These are phyloP conservation scores for Camellia granthamiana DNA, from an alignment of 148 eudicot genomes.

Conservation along the genomic window DNA sequence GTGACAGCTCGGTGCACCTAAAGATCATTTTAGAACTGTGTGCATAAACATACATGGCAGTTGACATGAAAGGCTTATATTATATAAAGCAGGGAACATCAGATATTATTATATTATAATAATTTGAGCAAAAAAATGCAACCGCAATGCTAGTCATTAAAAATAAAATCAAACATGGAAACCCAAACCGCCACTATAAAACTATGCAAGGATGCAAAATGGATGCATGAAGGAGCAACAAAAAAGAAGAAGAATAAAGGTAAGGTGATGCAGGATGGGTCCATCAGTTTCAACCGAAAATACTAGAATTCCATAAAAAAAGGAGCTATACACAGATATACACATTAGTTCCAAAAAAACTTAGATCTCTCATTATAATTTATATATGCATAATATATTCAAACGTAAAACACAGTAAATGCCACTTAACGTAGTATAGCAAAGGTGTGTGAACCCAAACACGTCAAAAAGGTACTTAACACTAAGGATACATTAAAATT, in stretches of 20 bases:
- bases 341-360: not conserved
- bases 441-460: not conserved
- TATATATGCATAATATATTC: not conserved
- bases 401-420: not conserved
- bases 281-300: not conserved
- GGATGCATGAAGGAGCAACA: not conserved
- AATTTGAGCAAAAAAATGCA: not conserved
- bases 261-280: not conserved
- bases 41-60: conserved; percentile 5
- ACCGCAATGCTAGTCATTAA: not conserved
- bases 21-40: conserved; percentile 13
- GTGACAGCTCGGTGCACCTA: conserved; percentile 90
- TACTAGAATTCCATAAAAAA: not conserved
- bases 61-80: not conserved
- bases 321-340: not conserved
- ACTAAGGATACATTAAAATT: not conserved
- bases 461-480: not conserved
- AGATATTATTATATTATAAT: not conserved
- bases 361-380: not conserved
- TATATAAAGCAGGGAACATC: not conserved
- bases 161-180: not conserved
- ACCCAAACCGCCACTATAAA: not conserved
- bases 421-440: not conserved
- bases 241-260: not conserved
- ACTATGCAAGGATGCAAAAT: not conserved